Percentiles rank a stretch among this genome's conserved stretches.
These are phyloP conservation scores for Parathielavia hyrcaniae DNA, from an alignment of 495 filamentous ascomycete species.

Conservation along the genomic window DNA sequence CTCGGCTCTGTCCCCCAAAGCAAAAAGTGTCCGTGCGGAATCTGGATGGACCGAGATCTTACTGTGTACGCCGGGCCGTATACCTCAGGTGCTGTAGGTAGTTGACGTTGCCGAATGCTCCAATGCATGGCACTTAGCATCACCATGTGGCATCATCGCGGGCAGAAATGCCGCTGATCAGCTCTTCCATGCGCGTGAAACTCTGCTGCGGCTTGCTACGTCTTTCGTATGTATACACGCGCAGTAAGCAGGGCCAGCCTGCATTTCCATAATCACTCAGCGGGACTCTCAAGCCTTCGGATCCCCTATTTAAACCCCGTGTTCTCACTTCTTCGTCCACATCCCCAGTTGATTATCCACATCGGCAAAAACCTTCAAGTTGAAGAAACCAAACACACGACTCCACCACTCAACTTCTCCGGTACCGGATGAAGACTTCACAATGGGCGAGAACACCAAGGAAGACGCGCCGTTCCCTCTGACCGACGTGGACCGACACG, in stretches of 20 bases:
- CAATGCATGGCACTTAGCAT: constrained; percentile 10
- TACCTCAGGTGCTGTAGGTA: too few species aligned
- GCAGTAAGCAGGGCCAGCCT: background rate
- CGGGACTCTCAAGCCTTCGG: background rate
- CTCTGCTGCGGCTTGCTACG: background rate
- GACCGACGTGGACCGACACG: constrained; percentile 57
- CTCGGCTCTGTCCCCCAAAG: too few species aligned
- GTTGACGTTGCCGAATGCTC: constrained; percentile 3
- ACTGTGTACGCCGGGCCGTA: too few species aligned
- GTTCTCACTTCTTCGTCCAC: background rate
- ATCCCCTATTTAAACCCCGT: background rate
- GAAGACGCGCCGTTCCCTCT: constrained; percentile 53
- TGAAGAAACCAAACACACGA: constrained; percentile 6
- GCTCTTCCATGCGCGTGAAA: background rate
- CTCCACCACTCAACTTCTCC: constrained; percentile 1
- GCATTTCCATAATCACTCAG: too few species aligned
- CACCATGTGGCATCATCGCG: background rate
- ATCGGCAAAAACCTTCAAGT: constrained; percentile 8
- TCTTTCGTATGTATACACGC: background rate
- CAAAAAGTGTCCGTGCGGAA: too few species aligned
- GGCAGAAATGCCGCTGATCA: background rate
- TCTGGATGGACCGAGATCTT: too few species aligned
- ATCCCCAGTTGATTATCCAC: background rate
- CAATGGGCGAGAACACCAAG: constrained; percentile 25
- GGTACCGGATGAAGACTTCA: constrained; percentile 15